Evolutionary conservation across 1,284 basidiomycete species (phyloP).

Genomic region (Melampsora larici-populina): DNA sequence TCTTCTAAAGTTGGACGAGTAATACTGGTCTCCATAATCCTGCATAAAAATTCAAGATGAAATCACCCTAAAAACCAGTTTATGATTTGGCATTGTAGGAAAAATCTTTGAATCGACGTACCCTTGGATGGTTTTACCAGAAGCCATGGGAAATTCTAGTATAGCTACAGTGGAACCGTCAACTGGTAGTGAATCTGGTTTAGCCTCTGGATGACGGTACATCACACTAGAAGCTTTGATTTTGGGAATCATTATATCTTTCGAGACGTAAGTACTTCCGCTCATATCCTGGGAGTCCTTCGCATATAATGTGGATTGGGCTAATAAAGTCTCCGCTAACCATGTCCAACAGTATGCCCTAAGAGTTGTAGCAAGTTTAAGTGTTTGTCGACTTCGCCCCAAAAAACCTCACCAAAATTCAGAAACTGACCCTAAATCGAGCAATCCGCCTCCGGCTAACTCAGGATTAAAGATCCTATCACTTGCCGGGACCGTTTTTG

Average conservation of each 20-base stretch:
- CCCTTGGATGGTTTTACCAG: constrained; percentile 28
- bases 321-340: constrained; percentile 35
- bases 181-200: not conserved
- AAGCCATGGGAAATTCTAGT: constrained; percentile 30
- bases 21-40: constrained; percentile 20
- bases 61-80: not conserved
- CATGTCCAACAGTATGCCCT: constrained; percentile 38
- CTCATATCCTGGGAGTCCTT: not conserved
- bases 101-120: constrained; percentile 21
- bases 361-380: no score
- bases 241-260: constrained; percentile 15
- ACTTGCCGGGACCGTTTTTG: constrained; percentile 58
- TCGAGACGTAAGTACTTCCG: not conserved
- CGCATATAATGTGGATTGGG: not conserved
- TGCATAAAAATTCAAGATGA: constrained; percentile 3
- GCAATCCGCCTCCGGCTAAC: constrained; percentile 76
- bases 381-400: no score
- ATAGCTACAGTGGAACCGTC: constrained; percentile 25
- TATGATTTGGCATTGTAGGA: not conserved
- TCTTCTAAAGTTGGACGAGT: constrained; percentile 4
- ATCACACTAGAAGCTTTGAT: constrained; percentile 17
- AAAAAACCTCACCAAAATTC: no score
- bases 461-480: constrained; percentile 75
- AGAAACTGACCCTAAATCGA: constrained; percentile 61
- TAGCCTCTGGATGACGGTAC: constrained; percentile 21